These are phyloP conservation scores for Hyaloscypha variabilis DNA, from an alignment of 495 filamentous ascomycete genomes.

Conservation along the genomic window DNA sequence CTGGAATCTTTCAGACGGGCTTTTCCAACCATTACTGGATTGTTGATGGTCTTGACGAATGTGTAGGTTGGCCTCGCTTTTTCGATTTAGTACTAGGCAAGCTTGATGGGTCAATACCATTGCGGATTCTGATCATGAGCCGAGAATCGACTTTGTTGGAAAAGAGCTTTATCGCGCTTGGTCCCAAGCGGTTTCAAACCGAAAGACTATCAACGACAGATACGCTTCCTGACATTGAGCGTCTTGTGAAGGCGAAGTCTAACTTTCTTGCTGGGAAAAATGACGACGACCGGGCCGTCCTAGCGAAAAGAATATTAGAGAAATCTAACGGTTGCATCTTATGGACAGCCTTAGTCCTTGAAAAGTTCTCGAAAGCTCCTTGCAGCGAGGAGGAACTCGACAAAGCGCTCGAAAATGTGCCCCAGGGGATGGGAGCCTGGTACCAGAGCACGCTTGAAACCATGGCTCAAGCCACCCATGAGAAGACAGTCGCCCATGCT, in stretches of 20 bases:
- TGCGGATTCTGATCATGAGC: slow-evolving; percentile 23
- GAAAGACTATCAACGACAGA: slow-evolving; percentile 30
- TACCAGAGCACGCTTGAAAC: slow-evolving; percentile 17
- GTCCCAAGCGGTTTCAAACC: slow-evolving; percentile 4
- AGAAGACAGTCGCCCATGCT: slow-evolving; percentile 18
- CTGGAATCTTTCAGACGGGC: neutral
- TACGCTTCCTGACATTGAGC: slow-evolving; percentile 20
- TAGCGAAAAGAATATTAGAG: slow-evolving; percentile 21
- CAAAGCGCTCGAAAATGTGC: slow-evolving; percentile 20
- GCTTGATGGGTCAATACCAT: neutral
- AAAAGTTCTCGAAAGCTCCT: slow-evolving; percentile 15
- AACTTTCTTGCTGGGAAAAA: neutral
- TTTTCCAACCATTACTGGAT: slow-evolving; percentile 31
- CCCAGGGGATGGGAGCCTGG: slow-evolving; percentile 17
- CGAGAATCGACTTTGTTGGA: slow-evolving; percentile 12
- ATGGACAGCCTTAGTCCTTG: slow-evolving; percentile 26
- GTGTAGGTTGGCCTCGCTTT: slow-evolving; percentile 9
- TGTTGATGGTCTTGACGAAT: slow-evolving; percentile 30
- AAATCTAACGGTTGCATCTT: slow-evolving; percentile 18
- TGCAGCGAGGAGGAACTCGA: slow-evolving; percentile 8
- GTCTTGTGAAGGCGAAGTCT: slow-evolving; percentile 6
- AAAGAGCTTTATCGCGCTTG: slow-evolving; percentile 11
- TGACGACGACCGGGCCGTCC: neutral
- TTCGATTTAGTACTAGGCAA: slow-evolving; percentile 20
- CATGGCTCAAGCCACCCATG: slow-evolving; percentile 12